Conservation (phyloP, 306 rosid species). For the Lupinus albus region DNA sequence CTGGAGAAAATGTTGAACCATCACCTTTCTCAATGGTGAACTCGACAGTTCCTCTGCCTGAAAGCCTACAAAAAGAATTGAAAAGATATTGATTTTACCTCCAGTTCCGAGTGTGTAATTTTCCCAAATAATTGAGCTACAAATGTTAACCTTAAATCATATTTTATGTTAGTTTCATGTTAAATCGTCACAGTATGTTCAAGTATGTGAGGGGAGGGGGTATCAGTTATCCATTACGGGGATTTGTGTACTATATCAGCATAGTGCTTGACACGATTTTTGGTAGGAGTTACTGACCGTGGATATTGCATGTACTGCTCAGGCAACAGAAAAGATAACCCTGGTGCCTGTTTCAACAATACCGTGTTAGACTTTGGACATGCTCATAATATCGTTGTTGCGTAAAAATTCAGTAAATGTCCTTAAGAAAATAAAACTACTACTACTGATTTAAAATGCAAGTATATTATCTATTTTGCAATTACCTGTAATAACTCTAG, state of each 20-base stretch:
- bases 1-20: constrained; percentile 82
- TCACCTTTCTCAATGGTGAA: constrained; percentile 79
- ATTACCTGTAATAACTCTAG: constrained; percentile 81
- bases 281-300: constrained; percentile 54
- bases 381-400: neutral
- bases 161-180: neutral
- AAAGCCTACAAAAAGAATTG: constrained; percentile 59
- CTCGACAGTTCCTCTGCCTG: constrained; percentile 91
- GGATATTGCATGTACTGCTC: constrained; percentile 73
- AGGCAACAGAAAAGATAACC: constrained; percentile 87
- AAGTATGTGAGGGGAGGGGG: neutral
- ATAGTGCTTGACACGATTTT: constrained; percentile 9
- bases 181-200: constrained; percentile 1
- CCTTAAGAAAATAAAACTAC: constrained; percentile 17
- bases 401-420: constrained; percentile 29
- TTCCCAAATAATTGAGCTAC: constrained; percentile 7
- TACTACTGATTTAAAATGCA: constrained; percentile 18
- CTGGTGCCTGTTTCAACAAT: constrained; percentile 76
- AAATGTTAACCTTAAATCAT: neutral
- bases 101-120: neutral
- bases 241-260: constrained; percentile 16
- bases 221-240: constrained; percentile 1
- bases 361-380: constrained; percentile 41
- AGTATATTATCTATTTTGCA: constrained; percentile 22
- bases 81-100: constrained; percentile 40